Base-by-base conservation (phyloP, 2,329 filamentous ascomycete species). In the Neopestalotiopsis sp. region DNA sequence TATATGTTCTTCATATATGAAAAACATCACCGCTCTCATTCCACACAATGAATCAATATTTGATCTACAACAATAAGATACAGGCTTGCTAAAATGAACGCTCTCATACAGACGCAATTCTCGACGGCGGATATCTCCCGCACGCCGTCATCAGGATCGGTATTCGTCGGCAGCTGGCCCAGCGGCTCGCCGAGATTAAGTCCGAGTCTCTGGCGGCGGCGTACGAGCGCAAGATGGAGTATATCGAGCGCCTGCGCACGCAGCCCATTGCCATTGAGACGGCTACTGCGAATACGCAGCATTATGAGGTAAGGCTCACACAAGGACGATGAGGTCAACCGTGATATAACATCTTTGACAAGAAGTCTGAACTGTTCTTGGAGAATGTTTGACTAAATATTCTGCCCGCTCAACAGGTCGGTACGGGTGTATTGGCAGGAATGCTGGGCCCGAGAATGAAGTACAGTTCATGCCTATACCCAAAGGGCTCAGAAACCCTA, bases 361-460 rank as follows among this genome's bases (percentile, higher is more conserved):
- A 6, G 13, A 45, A 45, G 42, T 45, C 10, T 42, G 40, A 42
- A 42, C 14, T 42, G 10, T 14, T 42, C 40, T 14, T 42, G 40
- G 40, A 12, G 14, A 49, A 17, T 5, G 5, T 49, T 5, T 13
- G 42, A n/a, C 42, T 49, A 4, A 34, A 34, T 10, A 17, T 28
- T 28, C 24, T 28, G 24, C 24, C 13, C 57, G 30, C 24, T 59
- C 28, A 56, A 59, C 57, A 59, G 57, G 90, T 93, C 56, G 89
- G 89, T 53, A 91, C 90, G 0, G 88, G 88, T 3, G 87, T 92
- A 30, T 78, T 93, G 56, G 79, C 81, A 34, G 87, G 85, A 34
- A 89, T 86, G 77, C 80, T 93, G 13, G 91, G 91, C 0, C 89
- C 89, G 4, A 82, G 90, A 67, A 92, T 93, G 90, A 93, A 93